Evolutionary conservation across 192 early-diverging fungal species (phyloP).

Genomic region (Geranomyces michiganensis): DNA sequence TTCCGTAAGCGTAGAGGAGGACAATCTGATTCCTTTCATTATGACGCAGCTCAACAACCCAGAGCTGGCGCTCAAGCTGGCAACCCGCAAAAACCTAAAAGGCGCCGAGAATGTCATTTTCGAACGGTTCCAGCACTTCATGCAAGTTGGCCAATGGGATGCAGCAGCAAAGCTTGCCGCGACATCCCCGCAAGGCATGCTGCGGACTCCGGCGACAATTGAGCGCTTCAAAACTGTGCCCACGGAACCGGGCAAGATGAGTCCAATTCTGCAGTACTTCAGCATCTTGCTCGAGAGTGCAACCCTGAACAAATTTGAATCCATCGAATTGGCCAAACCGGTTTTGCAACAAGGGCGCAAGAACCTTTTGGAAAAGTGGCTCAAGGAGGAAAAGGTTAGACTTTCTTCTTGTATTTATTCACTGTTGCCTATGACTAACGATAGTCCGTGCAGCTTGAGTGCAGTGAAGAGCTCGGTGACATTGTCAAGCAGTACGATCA

Average conservation of each 20-base stretch:
- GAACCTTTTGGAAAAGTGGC: constrained; percentile 94
- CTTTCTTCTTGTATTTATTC: not conserved
- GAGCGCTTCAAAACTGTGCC: constrained; percentile 89
- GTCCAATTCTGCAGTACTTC: constrained; percentile 98
- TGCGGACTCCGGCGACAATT: constrained; percentile 92
- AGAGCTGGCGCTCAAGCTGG: constrained; percentile 88
- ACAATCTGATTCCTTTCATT: constrained; percentile 89
- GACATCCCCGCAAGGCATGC: constrained; percentile 86
- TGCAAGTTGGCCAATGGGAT: constrained; percentile 72
- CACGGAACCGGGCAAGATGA: constrained; percentile 71
- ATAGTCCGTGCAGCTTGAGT: constrained; percentile 65
- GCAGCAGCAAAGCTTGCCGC: constrained; percentile 97
- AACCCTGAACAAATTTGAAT: constrained; percentile 92
- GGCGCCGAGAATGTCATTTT: constrained; percentile 92
- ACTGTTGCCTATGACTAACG: not conserved
- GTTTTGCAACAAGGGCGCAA: constrained; percentile 90
- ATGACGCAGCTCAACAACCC: constrained; percentile 78
- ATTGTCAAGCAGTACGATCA: constrained; percentile 90
- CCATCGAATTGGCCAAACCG: constrained; percentile 88
- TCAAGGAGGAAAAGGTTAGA: constrained; percentile 90
- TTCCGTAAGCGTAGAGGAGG: constrained; percentile 91
- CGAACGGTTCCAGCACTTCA: constrained; percentile 87
- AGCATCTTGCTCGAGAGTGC: constrained; percentile 93
- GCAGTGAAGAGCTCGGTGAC: constrained; percentile 98
- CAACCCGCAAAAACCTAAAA: constrained; percentile 84